Evolutionary conservation across 208 protist species (phyloP).

Genomic region (Spongospora subterranea): DNA sequence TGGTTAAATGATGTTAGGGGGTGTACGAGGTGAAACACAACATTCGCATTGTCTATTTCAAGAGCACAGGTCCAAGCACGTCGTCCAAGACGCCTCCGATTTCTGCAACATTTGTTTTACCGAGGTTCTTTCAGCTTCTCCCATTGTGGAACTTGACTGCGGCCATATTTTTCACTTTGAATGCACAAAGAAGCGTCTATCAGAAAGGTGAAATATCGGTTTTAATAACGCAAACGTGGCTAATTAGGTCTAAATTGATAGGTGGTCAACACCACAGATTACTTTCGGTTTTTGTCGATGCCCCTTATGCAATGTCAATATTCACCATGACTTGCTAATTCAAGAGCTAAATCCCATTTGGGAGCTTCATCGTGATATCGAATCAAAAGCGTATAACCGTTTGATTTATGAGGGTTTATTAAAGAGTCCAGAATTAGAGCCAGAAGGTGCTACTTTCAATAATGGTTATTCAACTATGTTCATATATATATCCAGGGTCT

Average conservation of each 20-base stretch:
- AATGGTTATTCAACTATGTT: not conserved
- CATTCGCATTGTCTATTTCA: slow-evolving; percentile 16
- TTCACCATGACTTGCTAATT: slow-evolving; percentile 41
- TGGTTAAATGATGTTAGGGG: not conserved
- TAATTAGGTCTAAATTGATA: too few species aligned
- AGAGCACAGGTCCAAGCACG: not conserved
- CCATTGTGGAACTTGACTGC: slow-evolving; percentile 46
- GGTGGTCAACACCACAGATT: slow-evolving; percentile 43
- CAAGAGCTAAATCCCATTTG: slow-evolving; percentile 29
- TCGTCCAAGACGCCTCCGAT: not conserved
- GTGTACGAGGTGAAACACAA: slow-evolving; percentile 21
- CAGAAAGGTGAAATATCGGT: not conserved
- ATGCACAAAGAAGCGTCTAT: slow-evolving; percentile 48
- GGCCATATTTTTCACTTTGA: slow-evolving; percentile 58
- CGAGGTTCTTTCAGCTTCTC: not conserved
- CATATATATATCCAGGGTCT: too few species aligned
- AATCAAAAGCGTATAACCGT: slow-evolving; percentile 35
- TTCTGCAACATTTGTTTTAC: slow-evolving; percentile 62
- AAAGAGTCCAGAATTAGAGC: not conserved
- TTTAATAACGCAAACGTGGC: too few species aligned
- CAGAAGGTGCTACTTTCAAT: not conserved
- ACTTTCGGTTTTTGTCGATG: slow-evolving; percentile 53
- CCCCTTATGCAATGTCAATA: slow-evolving; percentile 48
- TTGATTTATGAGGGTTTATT: slow-evolving; percentile 34
- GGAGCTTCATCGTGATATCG: slow-evolving; percentile 49